These are phyloP conservation scores for Luvunga scandens DNA, from an alignment of 345 rosid genomes.

Conservation along the genomic window DNA sequence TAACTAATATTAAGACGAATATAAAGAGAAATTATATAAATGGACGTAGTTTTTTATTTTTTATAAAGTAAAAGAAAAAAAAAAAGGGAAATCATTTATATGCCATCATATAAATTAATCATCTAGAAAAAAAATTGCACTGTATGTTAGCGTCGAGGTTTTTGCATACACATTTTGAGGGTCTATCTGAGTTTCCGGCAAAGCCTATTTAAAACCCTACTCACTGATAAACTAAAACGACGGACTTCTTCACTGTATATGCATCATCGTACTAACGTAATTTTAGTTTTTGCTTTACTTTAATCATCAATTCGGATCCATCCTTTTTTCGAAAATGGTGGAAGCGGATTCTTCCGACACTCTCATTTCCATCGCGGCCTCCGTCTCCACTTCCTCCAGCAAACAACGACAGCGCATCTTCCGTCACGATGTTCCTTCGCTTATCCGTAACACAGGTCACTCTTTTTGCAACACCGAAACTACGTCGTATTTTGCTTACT, in stretches of 20 bases:
- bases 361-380: conserved; percentile 49
- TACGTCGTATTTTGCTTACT: background rate
- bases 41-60: too few relatives aligned
- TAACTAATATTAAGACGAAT: too few relatives aligned
- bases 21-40: too few relatives aligned
- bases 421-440: conserved; percentile 57
- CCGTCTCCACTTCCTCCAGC: conserved; percentile 67
- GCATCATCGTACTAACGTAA: background rate
- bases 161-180: background rate
- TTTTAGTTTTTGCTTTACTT: background rate
- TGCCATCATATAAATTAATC: background rate
- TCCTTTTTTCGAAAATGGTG: conserved; percentile 41
- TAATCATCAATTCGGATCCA: conserved; percentile 22
- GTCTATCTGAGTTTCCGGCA: background rate
- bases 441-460: conserved; percentile 45
- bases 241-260: background rate
- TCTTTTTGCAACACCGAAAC: background rate
- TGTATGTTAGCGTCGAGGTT: background rate
- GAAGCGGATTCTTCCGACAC: conserved; percentile 57
- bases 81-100: too few relatives aligned
- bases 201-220: conserved; percentile 7
- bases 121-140: background rate
- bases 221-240: background rate
- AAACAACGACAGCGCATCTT: conserved; percentile 62
- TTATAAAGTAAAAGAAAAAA: too few relatives aligned